Base-by-base conservation (phyloP, 2,329 filamentous ascomycete species). In the Cercospora sesami region DNA sequence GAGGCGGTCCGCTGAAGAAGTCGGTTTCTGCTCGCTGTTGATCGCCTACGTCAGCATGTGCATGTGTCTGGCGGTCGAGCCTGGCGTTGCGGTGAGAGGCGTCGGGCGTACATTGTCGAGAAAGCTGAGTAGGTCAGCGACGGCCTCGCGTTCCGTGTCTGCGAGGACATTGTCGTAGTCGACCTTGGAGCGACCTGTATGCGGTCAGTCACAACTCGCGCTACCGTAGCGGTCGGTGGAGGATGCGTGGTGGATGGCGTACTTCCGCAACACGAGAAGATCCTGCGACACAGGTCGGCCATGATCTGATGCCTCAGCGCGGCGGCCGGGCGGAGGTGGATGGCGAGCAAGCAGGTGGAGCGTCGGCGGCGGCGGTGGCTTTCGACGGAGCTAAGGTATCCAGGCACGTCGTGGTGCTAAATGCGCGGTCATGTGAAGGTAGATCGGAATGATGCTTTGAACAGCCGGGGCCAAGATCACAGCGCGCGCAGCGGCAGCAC, bases 1-100 rank as follows among this genome's bases (percentile, higher is more conserved):
- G 88, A 57, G 95, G 95, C 78, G 97, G 94, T 81, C 95, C 95
- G 42, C 92, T 90, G 82, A 99, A 99, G 87, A 99, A 99, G 81
- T 99, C 94, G 76, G 94, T 98, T 80, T 99, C 95, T 78, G 90
- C 91, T 78, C 95, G 91, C 95, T 97, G 79, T 69, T 31, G n/a
- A 60, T 63, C 31, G 62, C 57, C 10, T 51, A 5, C 33, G 39
- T 75, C 63, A 75, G 72, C 64, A 72, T 62, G 67, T 55, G 58
- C 69, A 33, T 64, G 33, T 63, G 14, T 23, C 51, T 21, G 8
- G 23, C 30, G 14, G 58, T 21, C 64, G 53, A 48, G 26, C 28
- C 33, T 26, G 36, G 64, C 7, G 26, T 53, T 59, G 53, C 21
- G 57, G 39, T 53, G 18, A 58, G 55, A 63, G 83, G 30, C 5